These are phyloP conservation scores for Melampsora abietis-canadensis DNA, from an alignment of 1,284 basidiomycete genomes.

Conservation along the genomic window DNA sequence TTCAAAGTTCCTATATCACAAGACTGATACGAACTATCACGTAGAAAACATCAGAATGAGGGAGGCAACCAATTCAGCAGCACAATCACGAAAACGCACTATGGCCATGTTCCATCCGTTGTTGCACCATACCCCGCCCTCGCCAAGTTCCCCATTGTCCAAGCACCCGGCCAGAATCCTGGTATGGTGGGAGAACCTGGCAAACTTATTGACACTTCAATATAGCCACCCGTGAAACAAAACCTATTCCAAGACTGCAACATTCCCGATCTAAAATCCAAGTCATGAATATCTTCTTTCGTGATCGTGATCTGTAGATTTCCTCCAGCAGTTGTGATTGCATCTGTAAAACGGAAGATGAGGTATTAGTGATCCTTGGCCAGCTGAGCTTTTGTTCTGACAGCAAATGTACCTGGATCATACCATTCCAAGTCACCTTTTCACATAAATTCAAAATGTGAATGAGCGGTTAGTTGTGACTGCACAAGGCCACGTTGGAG, in stretches of 20 bases:
- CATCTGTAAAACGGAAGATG: constrained; percentile 60
- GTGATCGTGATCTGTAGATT: constrained; percentile 74
- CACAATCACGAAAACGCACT: constrained; percentile 46
- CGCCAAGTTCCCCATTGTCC: constrained; percentile 57
- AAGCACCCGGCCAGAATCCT: constrained; percentile 65
- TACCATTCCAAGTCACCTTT: constrained; percentile 67
- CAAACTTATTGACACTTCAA: constrained; percentile 65
- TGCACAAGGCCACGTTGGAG: neutral
- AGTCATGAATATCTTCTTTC: constrained; percentile 63
- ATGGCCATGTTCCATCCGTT: constrained; percentile 59
- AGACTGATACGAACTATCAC: constrained; percentile 54
- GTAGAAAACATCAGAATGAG: neutral
- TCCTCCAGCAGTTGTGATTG: constrained; percentile 73
- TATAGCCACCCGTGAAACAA: constrained; percentile 78
- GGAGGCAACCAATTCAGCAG: neutral
- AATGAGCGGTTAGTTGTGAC: neutral
- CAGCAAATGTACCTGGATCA: constrained; percentile 55
- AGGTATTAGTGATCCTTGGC: neutral
- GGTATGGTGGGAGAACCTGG: constrained; percentile 68
- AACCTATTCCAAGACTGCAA: constrained; percentile 79
- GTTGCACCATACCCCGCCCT: constrained; percentile 57
- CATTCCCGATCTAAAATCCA: constrained; percentile 66
- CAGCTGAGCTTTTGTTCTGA: neutral
- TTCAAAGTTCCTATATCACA: constrained; percentile 60
- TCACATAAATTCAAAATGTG: neutral